Percentiles rank a stretch among this genome's conserved stretches.
Conservation (phyloP, 2,329 filamentous ascomycete genomes). For the Sordariomycetes sp. region DNA sequence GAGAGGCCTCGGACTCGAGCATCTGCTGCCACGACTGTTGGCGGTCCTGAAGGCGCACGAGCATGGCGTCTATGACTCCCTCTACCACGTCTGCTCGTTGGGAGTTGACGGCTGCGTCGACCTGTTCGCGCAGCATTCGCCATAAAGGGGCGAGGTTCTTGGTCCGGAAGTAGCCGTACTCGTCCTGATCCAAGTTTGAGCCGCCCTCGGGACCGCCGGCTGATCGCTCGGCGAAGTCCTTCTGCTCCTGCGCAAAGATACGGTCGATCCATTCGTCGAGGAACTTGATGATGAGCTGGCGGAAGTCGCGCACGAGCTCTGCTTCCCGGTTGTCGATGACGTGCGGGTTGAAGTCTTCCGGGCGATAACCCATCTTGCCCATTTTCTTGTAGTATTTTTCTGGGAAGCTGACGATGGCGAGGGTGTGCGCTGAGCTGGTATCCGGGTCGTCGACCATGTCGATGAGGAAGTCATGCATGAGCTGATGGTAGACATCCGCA, state of each 20-base stretch:
- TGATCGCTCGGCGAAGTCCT: constrained; percentile 70
- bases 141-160: constrained; percentile 91
- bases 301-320: constrained; percentile 88
- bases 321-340: constrained; percentile 83
- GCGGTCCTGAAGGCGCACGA: constrained; percentile 70
- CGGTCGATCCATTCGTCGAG: constrained; percentile 97
- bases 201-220: constrained; percentile 28
- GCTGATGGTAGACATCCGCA: constrained; percentile 78
- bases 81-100: constrained; percentile 85
- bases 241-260: constrained; percentile 75
- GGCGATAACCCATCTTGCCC: constrained; percentile 73
- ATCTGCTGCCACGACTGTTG: constrained; percentile 83
- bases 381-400: constrained; percentile 97
- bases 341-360: constrained; percentile 72
- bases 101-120: constrained; percentile 75
- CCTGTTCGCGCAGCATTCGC: constrained; percentile 93
- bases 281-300: constrained; percentile 87
- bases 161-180: constrained; percentile 85
- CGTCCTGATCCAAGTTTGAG: constrained; percentile 72
- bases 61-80: constrained; percentile 94
- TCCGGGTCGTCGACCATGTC: constrained; percentile 75
- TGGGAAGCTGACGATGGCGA: constrained; percentile 90
- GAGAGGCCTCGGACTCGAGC: constrained; percentile 74
- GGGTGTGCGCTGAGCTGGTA: constrained; percentile 75
- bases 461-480: constrained; percentile 93